Evolutionary conservation across 2,329 filamentous ascomycete species (phyloP).

Genomic region (Fusarium sp.): DNA sequence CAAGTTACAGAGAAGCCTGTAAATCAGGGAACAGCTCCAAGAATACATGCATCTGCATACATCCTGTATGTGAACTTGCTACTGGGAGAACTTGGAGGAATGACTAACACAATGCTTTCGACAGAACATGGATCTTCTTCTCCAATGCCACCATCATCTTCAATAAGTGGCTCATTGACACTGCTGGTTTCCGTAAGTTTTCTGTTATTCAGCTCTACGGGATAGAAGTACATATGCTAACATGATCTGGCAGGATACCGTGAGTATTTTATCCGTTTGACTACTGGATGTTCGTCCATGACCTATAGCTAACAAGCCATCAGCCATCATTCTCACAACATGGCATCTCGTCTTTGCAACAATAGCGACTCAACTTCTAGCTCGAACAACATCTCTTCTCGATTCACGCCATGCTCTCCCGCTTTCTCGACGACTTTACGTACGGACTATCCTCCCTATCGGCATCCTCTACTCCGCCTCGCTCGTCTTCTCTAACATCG

Average conservation of each 20-base stretch:
- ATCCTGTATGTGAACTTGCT: slow-evolving; percentile 46
- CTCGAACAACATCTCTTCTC: slow-evolving; percentile 72
- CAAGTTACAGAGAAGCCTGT: slow-evolving; percentile 47
- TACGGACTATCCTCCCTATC: slow-evolving; percentile 74
- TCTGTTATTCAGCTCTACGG: neutral
- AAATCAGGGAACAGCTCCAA: slow-evolving; percentile 21
- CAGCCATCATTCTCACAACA: slow-evolving; percentile 71
- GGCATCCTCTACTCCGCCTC: slow-evolving; percentile 74
- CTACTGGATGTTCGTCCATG: neutral
- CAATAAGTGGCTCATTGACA: slow-evolving; percentile 90
- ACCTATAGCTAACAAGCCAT: slow-evolving; percentile 20
- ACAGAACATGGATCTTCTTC: slow-evolving; percentile 82
- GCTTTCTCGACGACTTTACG: slow-evolving; percentile 71
- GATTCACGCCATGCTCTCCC: slow-evolving; percentile 72
- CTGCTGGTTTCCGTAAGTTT: slow-evolving; percentile 77
- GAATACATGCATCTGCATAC: slow-evolving; percentile 53
- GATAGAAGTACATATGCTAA: slow-evolving; percentile 17
- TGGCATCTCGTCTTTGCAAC: slow-evolving; percentile 78
- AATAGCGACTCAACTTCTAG: slow-evolving; percentile 73
- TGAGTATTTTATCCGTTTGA: slow-evolving; percentile 40
- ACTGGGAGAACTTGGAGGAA: neutral
- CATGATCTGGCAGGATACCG: slow-evolving; percentile 49
- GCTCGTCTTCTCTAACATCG: slow-evolving; percentile 75
- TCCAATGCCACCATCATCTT: slow-evolving; percentile 89
- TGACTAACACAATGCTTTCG: slow-evolving; percentile 24